Base-by-base conservation (phyloP, 345 rosid species). In the Arabidopsis arenosa region DNA sequence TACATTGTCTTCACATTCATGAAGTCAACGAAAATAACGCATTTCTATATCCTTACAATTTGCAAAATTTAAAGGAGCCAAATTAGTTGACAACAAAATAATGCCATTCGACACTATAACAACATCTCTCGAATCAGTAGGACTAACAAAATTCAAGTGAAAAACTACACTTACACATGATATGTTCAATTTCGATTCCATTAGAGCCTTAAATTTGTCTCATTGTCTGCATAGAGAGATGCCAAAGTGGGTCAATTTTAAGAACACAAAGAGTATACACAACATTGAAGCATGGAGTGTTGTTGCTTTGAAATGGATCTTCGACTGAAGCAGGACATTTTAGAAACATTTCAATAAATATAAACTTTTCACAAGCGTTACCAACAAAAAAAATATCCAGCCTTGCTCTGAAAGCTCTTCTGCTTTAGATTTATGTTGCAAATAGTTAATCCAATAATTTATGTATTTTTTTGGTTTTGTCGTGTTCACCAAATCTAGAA, bases 241-340 rank as follows among this genome's bases (percentile, higher is more conserved):
- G 56, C 70, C 69, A 73, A 41, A 63, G 63, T 63, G 69, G 76
- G 69, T 73, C 69, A 40, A 63, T 51, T 14, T 73, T 32, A 15
- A 52, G 21, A 52, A 43, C 9, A 53, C 12, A 30, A 39, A 32
- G 54, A 41, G 36, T 73, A 32, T 18, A 33, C 56, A 73, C 56
- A 63, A 73, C 77, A 73, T 15, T 33, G 64, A 73, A 73, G 77
- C 77, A 73, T 54, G 77, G 23, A 54, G 55, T 44, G 48, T 41
- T 54, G 71, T 53, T 63, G 63, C 17, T 43, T 35, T 73, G 56
- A 63, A 63, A 18, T 32, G 9, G 56, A 62, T 73, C 61, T 40
- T 62, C 53, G 32, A 30, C 14, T 18, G 63, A 52, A 62, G 6
- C 41, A 73, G 6, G 23, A 73, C 63, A 72, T 26, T 73, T 9